These are phyloP conservation scores for Acorus gramineus DNA, from an alignment of 106 monocot species.

Conservation along the genomic window DNA sequence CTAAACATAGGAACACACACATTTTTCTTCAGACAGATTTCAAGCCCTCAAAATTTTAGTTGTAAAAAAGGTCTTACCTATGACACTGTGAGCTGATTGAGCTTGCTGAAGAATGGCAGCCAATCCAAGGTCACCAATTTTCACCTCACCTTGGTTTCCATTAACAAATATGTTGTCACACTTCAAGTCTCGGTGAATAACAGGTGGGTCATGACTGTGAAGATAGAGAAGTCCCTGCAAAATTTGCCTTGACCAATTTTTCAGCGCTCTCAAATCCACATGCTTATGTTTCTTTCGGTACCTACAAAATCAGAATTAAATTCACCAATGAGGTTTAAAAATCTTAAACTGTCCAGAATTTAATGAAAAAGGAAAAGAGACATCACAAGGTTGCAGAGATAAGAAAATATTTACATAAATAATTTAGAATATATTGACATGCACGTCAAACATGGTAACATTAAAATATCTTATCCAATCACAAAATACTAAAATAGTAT, in stretches of 20 bases:
- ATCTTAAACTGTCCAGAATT: too few species aligned
- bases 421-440: too few species aligned
- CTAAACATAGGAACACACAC: too few species aligned
- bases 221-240: slow-evolving; percentile 53
- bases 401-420: too few species aligned
- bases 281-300: slow-evolving; percentile 52
- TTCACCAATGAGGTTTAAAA: too few species aligned
- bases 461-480: too few species aligned
- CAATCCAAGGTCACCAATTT: slow-evolving; percentile 74
- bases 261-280: slow-evolving; percentile 48
- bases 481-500: too few species aligned
- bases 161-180: slow-evolving; percentile 77
- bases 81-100: slow-evolving; percentile 40
- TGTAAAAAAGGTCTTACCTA: slow-evolving; percentile 18
- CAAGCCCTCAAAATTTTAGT: too few species aligned
- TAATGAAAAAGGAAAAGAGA: too few species aligned
- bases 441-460: too few species aligned
- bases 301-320: slow-evolving; percentile 9
- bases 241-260: slow-evolving; percentile 68
- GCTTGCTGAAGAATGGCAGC: slow-evolving; percentile 52
- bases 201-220: slow-evolving; percentile 58
- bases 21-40: too few species aligned
- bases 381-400: too few species aligned
- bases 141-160: slow-evolving; percentile 71
- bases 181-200: slow-evolving; percentile 66